Base-by-base conservation (phyloP, 441 rosid species). In the Aleurites moluccanus region DNA sequence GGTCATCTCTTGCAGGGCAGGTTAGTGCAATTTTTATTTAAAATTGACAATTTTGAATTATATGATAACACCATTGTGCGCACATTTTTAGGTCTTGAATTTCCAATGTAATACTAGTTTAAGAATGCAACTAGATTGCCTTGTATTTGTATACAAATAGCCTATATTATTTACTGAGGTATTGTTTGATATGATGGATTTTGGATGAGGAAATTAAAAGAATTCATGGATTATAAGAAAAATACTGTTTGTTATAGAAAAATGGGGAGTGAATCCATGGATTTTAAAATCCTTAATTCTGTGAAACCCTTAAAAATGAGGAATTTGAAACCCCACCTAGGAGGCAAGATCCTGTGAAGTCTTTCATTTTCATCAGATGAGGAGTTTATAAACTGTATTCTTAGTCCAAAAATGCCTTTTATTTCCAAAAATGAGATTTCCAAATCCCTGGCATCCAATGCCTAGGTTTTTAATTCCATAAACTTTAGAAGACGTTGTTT, bases 1-100 rank as follows among this genome's bases (percentile, higher is more conserved):
- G 91, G 87, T 73, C 99, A 96, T 78, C 96, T 96, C 73, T 84
- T 91, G 78, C 99, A 90, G 86, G 98, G 97, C 86, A 87, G 98
- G 97, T 91, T 73, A 27, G 93, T 83, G 69, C 64, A 47, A 21
- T 49, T 73, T 42, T 76, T 47, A 2, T 47, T 67, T 50, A 10
- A 10, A 15, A 20, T 38, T 49, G 38, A 40, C 21, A n/a, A 40
- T 28, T 50, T 69, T 3, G 59, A 18, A 55, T n/a, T 55, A n/a
- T n/a, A n/a, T n/a, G n/a, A n/a, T n/a, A n/a, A n/a, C n/a, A n/a
- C n/a, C n/a, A n/a, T n/a, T n/a, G n/a, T n/a, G n/a, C n/a, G n/a
- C n/a, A n/a, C n/a, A n/a, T n/a, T n/a, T n/a, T n/a, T n/a, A n/a
- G n/a, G n/a, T n/a, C n/a, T n/a, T n/a, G n/a, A n/a, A n/a, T n/a